Conservation (phyloP, 345 rosid species). For the Pistacia vera region DNA sequence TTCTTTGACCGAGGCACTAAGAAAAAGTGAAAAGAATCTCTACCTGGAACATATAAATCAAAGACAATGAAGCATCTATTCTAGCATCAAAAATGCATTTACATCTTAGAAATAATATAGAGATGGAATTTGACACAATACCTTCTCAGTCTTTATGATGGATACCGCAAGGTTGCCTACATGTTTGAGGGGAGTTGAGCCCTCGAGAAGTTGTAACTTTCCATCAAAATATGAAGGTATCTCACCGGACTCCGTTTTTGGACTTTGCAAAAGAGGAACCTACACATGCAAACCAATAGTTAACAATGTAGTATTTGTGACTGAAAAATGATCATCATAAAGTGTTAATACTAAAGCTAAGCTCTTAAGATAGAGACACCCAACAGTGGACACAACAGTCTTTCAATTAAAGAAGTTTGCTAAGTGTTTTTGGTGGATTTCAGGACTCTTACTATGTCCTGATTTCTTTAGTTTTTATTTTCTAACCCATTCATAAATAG, state of each 20-base stretch:
- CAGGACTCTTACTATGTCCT: too few species aligned
- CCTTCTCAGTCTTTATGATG: conserved; percentile 23
- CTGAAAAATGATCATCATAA: not conserved
- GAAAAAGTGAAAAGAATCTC: not conserved
- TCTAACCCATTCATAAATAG: too few species aligned
- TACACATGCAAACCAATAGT: conserved; percentile 7
- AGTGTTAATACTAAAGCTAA: too few species aligned
- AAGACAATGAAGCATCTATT: not conserved
- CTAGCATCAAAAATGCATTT: not conserved
- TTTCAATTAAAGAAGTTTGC: too few species aligned
- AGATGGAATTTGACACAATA: not conserved
- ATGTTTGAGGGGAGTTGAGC: conserved; percentile 13
- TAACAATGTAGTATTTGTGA: not conserved
- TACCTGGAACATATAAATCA: not conserved
- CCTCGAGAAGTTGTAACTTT: conserved; percentile 14
- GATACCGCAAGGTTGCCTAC: conserved; percentile 15
- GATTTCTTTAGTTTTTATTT: too few species aligned
- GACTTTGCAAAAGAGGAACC: conserved; percentile 27
- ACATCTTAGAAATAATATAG: not conserved
- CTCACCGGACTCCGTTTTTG: conserved; percentile 14
- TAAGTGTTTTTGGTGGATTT: too few species aligned
- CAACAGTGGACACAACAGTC: too few species aligned
- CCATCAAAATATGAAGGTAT: conserved; percentile 22
- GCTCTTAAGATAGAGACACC: too few species aligned
- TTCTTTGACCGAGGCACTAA: not conserved